A percentile compares a stretch with the other conserved stretches of the same genome.
These are phyloP conservation scores for Luvunga scandens DNA, from an alignment of 345 rosid species.

Conservation along the genomic window DNA sequence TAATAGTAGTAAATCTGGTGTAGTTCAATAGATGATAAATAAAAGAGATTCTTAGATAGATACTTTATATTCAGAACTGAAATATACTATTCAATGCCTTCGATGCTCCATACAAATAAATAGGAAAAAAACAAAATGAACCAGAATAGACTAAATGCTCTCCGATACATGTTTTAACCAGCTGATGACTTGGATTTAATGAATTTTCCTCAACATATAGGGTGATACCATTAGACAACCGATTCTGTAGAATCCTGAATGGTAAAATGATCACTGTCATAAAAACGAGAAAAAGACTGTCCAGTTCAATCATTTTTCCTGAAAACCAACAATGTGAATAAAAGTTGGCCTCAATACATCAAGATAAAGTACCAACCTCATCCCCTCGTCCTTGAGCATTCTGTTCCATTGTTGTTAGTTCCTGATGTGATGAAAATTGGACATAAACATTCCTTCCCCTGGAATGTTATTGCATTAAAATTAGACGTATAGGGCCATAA, in stretches of 20 bases:
- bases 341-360: conserved; percentile 3
- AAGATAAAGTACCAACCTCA: conserved; percentile 59
- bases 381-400: conserved; percentile 90
- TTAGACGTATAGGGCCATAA: neutral
- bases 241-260: neutral
- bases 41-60: neutral
- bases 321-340: neutral
- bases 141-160: neutral
- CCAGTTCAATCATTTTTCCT: neutral
- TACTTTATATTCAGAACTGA: neutral
- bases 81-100: neutral
- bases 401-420: conserved; percentile 92
- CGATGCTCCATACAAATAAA: neutral
- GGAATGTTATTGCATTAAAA: neutral
- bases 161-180: neutral
- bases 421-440: conserved; percentile 99
- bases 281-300: neutral
- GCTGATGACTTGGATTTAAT: neutral
- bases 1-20: neutral
- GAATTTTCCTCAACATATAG: neutral
- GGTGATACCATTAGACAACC: neutral
- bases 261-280: neutral
- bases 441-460: conserved; percentile 98
- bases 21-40: neutral
- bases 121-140: neutral